Percentiles rank a stretch among this genome's conserved stretches.
These are phyloP conservation scores for Vitis vinifera DNA, from an alignment of 164 flowering plant genomes.

Conservation along the genomic window DNA sequence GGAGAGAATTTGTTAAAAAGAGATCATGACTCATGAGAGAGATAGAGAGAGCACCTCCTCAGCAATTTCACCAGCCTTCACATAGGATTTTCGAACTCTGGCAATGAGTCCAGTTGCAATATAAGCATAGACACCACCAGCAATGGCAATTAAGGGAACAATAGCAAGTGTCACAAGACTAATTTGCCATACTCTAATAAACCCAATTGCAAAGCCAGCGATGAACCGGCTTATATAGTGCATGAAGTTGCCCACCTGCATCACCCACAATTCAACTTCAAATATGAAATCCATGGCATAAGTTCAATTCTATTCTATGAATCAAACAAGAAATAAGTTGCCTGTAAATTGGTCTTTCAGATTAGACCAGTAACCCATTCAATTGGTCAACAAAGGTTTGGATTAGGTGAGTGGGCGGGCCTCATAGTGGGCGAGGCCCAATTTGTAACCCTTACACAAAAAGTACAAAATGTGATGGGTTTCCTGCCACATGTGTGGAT, in stretches of 20 bases:
- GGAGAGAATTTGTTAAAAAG: neutral
- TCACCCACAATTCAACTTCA: conserved; percentile 7
- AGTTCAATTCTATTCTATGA: too few relatives aligned
- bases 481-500: too few relatives aligned
- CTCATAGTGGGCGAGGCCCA: too few relatives aligned
- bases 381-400: too few relatives aligned
- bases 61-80: conserved; percentile 91
- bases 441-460: too few relatives aligned
- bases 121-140: conserved; percentile 90
- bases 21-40: neutral
- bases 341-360: too few relatives aligned
- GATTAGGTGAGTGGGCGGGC: too few relatives aligned
- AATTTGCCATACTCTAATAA: conserved; percentile 88
- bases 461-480: too few relatives aligned
- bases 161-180: conserved; percentile 90
- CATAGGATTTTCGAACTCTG: conserved; percentile 77
- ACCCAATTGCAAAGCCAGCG: conserved; percentile 81
- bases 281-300: neutral
- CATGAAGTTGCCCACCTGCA: conserved; percentile 89
- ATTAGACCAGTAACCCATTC: too few relatives aligned
- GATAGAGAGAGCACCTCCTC: conserved; percentile 66
- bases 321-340: too few relatives aligned
- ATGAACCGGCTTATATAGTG: conserved; percentile 91
- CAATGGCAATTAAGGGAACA: conserved; percentile 88
- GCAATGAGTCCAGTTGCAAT: conserved; percentile 85